These are phyloP conservation scores for Annulohypoxylon maeteangense DNA, from an alignment of 495 filamentous ascomycete genomes.

Conservation along the genomic window DNA sequence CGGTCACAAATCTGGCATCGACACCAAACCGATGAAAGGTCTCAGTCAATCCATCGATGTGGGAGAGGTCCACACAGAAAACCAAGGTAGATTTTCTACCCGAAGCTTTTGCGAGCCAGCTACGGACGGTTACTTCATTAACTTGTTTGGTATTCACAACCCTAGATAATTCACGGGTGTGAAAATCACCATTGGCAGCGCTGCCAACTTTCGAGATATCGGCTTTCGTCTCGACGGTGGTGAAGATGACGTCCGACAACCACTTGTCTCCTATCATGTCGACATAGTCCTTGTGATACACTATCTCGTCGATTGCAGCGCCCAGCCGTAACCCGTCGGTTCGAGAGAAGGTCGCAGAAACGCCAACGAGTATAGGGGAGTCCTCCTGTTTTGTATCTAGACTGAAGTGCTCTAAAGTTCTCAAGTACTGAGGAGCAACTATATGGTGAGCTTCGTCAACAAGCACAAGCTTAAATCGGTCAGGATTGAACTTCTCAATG, in stretches of 20 bases:
- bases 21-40: constrained; percentile 80
- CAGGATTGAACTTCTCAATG: constrained; percentile 82
- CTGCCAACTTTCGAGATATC: constrained; percentile 75
- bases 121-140: constrained; percentile 83
- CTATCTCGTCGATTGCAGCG: constrained; percentile 91
- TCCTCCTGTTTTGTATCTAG: constrained; percentile 63
- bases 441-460: constrained; percentile 99
- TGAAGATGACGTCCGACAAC: constrained; percentile 89
- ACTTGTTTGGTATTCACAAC: constrained; percentile 81
- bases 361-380: constrained; percentile 82
- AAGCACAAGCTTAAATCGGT: constrained; percentile 85
- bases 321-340: constrained; percentile 90
- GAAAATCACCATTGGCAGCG: constrained; percentile 80
- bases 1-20: constrained; percentile 85
- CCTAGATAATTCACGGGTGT: constrained; percentile 73
- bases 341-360: constrained; percentile 92
- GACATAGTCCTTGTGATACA: constrained; percentile 96
- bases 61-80: constrained; percentile 90
- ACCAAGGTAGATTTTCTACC: constrained; percentile 85
- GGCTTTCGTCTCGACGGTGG: constrained; percentile 83
- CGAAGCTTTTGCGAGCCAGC: constrained; percentile 82
- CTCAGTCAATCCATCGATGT: constrained; percentile 76
- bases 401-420: constrained; percentile 77
- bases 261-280: constrained; percentile 94
- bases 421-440: constrained; percentile 81